Conservation (phyloP, 768 basidiomycete species). For the Xerocomellus intermedius region DNA sequence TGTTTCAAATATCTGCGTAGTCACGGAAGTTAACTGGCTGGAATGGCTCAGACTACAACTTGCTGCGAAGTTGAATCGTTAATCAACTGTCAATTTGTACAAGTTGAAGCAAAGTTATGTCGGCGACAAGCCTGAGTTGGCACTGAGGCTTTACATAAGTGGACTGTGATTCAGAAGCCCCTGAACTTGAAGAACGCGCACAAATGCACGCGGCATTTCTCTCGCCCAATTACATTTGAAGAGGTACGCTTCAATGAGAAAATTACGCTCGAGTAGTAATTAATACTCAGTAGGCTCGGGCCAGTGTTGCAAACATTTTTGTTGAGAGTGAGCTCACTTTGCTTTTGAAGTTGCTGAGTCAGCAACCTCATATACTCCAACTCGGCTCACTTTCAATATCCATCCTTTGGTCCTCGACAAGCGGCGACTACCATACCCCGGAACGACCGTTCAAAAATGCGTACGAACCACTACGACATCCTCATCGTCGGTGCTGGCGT, state of each 20-base stretch:
- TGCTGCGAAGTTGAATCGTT: background rate
- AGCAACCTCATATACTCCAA: background rate
- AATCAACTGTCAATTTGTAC: background rate
- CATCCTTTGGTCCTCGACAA: background rate
- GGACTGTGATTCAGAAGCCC: background rate
- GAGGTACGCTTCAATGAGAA: background rate
- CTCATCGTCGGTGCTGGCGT: constrained; percentile 92
- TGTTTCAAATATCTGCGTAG: background rate
- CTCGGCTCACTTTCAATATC: background rate
- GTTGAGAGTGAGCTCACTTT: constrained; percentile 5
- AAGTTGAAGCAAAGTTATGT: background rate
- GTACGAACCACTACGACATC: constrained; percentile 55
- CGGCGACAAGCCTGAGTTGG: no score
- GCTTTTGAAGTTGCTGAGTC: constrained; percentile 21
- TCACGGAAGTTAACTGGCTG: background rate
- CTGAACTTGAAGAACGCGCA: background rate
- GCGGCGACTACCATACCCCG: background rate
- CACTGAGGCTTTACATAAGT: background rate
- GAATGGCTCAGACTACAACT: constrained; percentile 1
- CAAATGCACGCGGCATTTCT: background rate
- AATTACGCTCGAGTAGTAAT: background rate
- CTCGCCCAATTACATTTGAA: background rate
- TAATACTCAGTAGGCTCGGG: background rate
- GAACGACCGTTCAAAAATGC: constrained; percentile 9
- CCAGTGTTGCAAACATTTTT: background rate